Evolutionary conservation across 768 basidiomycete species (phyloP).

Genomic region (Psilocybe cyanescens): DNA sequence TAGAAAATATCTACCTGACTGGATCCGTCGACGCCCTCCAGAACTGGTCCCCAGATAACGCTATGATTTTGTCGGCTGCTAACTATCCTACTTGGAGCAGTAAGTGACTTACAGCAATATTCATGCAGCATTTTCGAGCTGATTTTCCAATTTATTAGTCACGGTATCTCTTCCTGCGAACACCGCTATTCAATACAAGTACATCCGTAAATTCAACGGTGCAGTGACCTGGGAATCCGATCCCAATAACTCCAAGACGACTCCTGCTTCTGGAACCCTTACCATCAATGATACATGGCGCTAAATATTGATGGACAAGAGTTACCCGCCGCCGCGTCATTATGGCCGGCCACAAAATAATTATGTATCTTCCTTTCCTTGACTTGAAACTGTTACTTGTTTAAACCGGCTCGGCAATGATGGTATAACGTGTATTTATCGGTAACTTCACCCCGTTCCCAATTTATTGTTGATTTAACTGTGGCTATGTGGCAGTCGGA

Average conservation of each 20-base stretch:
- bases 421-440: too few relatives aligned
- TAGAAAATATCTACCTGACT: constrained; percentile 72
- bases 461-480: too few relatives aligned
- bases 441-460: too few relatives aligned
- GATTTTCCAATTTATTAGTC: constrained; percentile 36
- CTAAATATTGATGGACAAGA: constrained; percentile 17
- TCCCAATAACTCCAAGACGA: constrained; percentile 62
- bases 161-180: constrained; percentile 63
- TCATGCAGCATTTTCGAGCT: not conserved
- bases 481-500: too few relatives aligned
- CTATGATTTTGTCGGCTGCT: constrained; percentile 55
- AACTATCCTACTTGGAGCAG: constrained; percentile 74
- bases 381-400: too few relatives aligned
- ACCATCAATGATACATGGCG: constrained; percentile 49
- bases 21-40: constrained; percentile 60
- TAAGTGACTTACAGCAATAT: constrained; percentile 35
- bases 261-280: constrained; percentile 46
- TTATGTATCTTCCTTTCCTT: not conserved
- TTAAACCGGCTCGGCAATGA: too few relatives aligned
- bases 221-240: constrained; percentile 72
- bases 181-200: constrained; percentile 70
- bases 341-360: not conserved
- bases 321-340: too few relatives aligned
- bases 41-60: constrained; percentile 63
- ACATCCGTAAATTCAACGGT: constrained; percentile 61